Base-by-base conservation (phyloP, 257 asterid genomes). In the Gentiana macrophylla region DNA sequence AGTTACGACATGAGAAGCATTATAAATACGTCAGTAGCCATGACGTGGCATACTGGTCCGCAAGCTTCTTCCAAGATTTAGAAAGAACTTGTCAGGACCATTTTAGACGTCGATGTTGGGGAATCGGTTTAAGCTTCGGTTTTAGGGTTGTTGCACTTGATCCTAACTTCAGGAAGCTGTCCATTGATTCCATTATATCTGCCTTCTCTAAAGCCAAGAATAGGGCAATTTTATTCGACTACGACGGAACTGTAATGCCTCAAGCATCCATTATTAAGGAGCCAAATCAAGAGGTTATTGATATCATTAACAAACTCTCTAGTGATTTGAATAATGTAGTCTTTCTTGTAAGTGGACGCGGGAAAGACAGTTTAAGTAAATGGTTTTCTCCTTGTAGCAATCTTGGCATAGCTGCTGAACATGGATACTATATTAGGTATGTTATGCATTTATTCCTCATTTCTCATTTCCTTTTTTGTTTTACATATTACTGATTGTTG, bases 1-100 rank as follows among this genome's bases (percentile, higher is more conserved):
- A 65, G 67, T 57, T 78, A 68, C 84, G 84, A 24, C 84, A 78
- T 59, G 84, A 78, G 69, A 78, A 71, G 72, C 84, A 78, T 63
- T 78, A 78, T 43, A 78, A 63, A 68, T 74, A 78, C 56, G 72
- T 78, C 12, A 78, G 80, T 61, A 71, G 70, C 5, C 84, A 78
- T 52, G 84, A 78, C 32, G 84, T 78, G 38, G 80, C 80, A 43
- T 78, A 74, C 69, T 78, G 84, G 84, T 65, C 80, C 0, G 58
- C 67, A 55, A 78, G 84, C 72, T 77, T 77, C 74, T 74, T 68
- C 69, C 83, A 77, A 57, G 83, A 77, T 62, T 60, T 77, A 63
- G 83, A 77, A 70, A 74, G 83, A 71, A 60, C 70, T 52, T 74
- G 83, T 71, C 65, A 62, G 60, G 80, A 74, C 60, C 80, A 77